Percentiles rank a stretch among this genome's conserved stretches.
Conservation (phyloP, 805 yeast species). For the Torulaspora gathmanii region DNA sequence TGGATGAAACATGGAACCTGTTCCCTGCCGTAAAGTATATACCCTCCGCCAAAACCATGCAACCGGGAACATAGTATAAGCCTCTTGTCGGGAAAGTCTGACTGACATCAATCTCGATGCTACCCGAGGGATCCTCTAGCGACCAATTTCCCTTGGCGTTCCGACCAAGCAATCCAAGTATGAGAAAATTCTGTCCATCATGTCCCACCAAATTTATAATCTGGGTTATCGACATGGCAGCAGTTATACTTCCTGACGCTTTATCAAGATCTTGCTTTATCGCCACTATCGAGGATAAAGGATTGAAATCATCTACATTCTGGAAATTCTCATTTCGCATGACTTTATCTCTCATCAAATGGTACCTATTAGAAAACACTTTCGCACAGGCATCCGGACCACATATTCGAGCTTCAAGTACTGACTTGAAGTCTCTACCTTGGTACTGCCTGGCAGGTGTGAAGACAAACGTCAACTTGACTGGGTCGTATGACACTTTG, state of each 20-base stretch:
- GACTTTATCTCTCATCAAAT: slow-evolving; percentile 63
- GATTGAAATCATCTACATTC: slow-evolving; percentile 32
- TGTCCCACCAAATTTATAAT: slow-evolving; percentile 85
- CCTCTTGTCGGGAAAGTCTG: slow-evolving; percentile 61
- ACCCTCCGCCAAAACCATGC: slow-evolving; percentile 79
- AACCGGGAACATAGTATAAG: slow-evolving; percentile 67
- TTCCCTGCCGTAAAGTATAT: slow-evolving; percentile 63
- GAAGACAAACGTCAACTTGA: slow-evolving; percentile 57
- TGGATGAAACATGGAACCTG: slow-evolving; percentile 66
- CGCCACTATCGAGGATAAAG: slow-evolving; percentile 33
- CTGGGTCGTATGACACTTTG: slow-evolving; percentile 53
- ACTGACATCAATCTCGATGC: slow-evolving; percentile 59
- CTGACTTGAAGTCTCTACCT: slow-evolving; percentile 8
- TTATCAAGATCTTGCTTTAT: slow-evolving; percentile 21
- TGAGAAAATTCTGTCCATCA: slow-evolving; percentile 65
- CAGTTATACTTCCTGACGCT: slow-evolving; percentile 9
- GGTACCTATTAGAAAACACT: slow-evolving; percentile 51
- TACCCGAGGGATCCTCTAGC: slow-evolving; percentile 77
- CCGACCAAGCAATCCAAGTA: slow-evolving; percentile 70
- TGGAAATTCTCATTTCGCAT: slow-evolving; percentile 74
- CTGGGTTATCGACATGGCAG: slow-evolving; percentile 49
- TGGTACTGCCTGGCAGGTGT: slow-evolving; percentile 14
- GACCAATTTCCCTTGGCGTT: slow-evolving; percentile 65
- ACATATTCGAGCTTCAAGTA: slow-evolving; percentile 22
- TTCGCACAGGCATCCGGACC: slow-evolving; percentile 34